phyloP scores from a whole-genome alignment of 2,329 filamentous ascomycete species.

The Ophiostoma novo-ulmi region DNA sequence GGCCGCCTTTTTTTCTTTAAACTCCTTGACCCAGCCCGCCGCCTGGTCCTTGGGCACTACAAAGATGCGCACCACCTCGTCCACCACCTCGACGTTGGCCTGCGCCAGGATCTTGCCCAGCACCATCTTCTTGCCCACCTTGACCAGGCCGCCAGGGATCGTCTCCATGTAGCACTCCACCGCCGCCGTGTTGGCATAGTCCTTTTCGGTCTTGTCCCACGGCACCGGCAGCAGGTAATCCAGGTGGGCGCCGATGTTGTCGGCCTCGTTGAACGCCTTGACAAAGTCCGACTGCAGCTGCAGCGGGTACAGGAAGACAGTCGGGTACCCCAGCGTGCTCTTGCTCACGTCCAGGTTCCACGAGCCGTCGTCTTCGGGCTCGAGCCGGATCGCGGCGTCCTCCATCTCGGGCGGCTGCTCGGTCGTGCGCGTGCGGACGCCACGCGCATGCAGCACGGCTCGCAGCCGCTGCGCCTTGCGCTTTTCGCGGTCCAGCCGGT shows the following conservation, averaged over 20 bases:
- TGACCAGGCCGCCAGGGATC: slow-evolving; percentile 69
- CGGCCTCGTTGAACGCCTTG: slow-evolving; percentile 75
- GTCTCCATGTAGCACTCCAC: slow-evolving; percentile 94
- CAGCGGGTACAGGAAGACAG: slow-evolving; percentile 78
- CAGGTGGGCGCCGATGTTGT: slow-evolving; percentile 71
- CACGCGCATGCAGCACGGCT: slow-evolving; percentile 62
- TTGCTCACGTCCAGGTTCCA: slow-evolving; percentile 65
- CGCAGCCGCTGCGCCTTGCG: slow-evolving; percentile 57
- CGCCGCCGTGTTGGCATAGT: slow-evolving; percentile 63
- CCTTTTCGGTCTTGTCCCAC: slow-evolving; percentile 61
- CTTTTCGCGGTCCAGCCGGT: slow-evolving; percentile 50
- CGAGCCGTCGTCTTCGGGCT: slow-evolving; percentile 40
- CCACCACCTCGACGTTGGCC: slow-evolving; percentile 80
- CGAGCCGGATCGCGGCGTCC: slow-evolving; percentile 67
- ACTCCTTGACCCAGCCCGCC: slow-evolving; percentile 73
- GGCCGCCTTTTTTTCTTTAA: slow-evolving; percentile 66
- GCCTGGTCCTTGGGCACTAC: slow-evolving; percentile 70
- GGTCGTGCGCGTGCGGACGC: slow-evolving; percentile 63
- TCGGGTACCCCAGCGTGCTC: slow-evolving; percentile 69
- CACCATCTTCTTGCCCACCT: slow-evolving; percentile 79
- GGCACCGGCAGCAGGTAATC: slow-evolving; percentile 80
- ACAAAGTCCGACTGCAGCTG: slow-evolving; percentile 83
- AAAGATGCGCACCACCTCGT: slow-evolving; percentile 76
- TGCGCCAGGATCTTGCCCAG: slow-evolving; percentile 65
- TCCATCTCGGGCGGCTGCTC: slow-evolving; percentile 77